Evolutionary conservation across 1,284 basidiomycete species (phyloP), one percentile per base, ranked within the genome.

Genomic region (Ganoderma multipileum): DNA sequence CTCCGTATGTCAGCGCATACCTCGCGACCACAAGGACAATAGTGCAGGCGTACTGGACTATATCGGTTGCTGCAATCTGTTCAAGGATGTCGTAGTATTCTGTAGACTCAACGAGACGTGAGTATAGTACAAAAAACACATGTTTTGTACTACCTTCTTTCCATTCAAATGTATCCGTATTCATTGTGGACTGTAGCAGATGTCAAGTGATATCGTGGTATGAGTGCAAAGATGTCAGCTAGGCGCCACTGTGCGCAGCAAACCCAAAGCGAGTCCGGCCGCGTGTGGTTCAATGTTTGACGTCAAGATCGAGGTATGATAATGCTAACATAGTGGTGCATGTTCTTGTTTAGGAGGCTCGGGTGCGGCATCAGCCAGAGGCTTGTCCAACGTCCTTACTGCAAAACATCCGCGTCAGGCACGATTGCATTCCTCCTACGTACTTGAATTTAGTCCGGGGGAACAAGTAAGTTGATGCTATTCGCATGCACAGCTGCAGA

Each of bases 11-110:
- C 30, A 55, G 52, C 8, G 12, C 7, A 12, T 20, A 1, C 52
- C 28, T 55, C 28, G 16, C 23, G 18, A 36, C 7, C 12, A 6
- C 41, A 18, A 38, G 5, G 61, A 9, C 18, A 16, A 52, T 57
- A 57, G 39, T 63, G 60, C 44, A 30, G 74, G 69, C 84, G 72
- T 75, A 95, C 95, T 91, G 86, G 77, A 94, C 84, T 39, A 83
- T 79, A 77, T 95, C 94, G 2, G 88, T 89, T 16, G 85, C 84
- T 3, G 92, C 92, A 71, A 95, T 88, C 66, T 86, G 84, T 64
- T 91, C 84, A 36, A 96, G 81, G 2, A 92, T 71, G 12, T 81
- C 80, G 71, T 94, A 88, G 76, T 91, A 83, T 73, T 90, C 91
- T 92, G 78, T 66, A 66, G 71, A 59, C 76, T 78, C 73, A 63